Evolutionary conservation across 345 rosid species (phyloP).

Genomic region (Populus davidiana): DNA sequence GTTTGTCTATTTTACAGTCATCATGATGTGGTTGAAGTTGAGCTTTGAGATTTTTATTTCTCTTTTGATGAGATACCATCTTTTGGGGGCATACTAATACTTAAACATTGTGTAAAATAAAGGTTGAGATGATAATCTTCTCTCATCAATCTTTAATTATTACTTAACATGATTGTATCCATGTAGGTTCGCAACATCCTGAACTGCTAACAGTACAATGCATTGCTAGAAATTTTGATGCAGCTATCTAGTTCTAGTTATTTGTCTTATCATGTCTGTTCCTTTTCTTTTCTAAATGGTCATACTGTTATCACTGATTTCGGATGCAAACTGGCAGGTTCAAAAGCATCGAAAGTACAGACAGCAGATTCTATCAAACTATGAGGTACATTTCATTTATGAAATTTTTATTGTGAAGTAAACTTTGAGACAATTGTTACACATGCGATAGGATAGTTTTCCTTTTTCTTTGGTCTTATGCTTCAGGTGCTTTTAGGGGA

Average conservation of each 20-base stretch:
- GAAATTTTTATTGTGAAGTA: background rate
- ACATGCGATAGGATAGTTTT: background rate
- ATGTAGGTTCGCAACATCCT: background rate
- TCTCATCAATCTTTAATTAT: background rate
- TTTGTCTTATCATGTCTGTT: background rate
- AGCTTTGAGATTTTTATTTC: background rate
- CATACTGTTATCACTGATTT: background rate
- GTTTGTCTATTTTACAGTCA: background rate
- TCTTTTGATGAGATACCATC: background rate
- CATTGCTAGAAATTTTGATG: background rate
- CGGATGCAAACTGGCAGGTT: slow-evolving; percentile 13
- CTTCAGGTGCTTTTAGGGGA: background rate
- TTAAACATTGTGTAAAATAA: background rate
- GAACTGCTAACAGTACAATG: background rate
- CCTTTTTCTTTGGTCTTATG: background rate
- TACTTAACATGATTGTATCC: background rate
- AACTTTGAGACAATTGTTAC: background rate
- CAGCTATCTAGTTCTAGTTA: background rate
- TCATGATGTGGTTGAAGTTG: background rate
- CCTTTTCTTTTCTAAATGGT: background rate
- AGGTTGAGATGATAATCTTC: background rate
- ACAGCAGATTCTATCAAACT: slow-evolving; percentile 23
- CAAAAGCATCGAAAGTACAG: slow-evolving; percentile 31
- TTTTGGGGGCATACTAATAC: background rate
- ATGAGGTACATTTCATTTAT: slow-evolving; percentile 19